phyloP scores from a whole-genome alignment of 2,329 filamentous ascomycete genomes.

The Fusarium palustre region DNA sequence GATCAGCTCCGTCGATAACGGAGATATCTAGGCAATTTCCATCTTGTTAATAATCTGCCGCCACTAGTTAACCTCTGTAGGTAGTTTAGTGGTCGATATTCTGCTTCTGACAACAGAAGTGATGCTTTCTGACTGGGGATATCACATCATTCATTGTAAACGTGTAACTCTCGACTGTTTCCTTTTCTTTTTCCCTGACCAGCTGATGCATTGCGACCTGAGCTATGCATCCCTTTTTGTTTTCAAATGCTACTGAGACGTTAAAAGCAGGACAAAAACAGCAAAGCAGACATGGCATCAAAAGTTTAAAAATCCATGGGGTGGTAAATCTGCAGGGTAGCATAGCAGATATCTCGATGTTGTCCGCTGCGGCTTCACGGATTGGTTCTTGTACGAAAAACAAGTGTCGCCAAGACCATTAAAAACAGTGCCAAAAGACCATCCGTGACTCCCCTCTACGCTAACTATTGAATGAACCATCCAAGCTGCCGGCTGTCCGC shows the following conservation, averaged over 20 bases:
- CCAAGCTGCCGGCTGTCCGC: slow-evolving; percentile 1
- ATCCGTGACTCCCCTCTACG: background rate
- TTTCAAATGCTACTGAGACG: background rate
- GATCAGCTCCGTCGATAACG: slow-evolving; percentile 11
- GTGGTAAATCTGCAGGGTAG: background rate
- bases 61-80: background rate
- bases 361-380: slow-evolving; percentile 15
- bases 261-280: slow-evolving; percentile 14
- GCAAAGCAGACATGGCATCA: slow-evolving; percentile 5
- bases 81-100: no score
- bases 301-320: background rate
- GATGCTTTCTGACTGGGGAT: background rate
- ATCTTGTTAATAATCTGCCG: background rate
- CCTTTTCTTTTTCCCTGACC: background rate
- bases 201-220: background rate
- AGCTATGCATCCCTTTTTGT: background rate
- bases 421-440: background rate
- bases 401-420: slow-evolving; percentile 23
- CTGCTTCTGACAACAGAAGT: background rate
- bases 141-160: slow-evolving; percentile 1
- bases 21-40: slow-evolving; percentile 11
- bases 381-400: slow-evolving; percentile 4
- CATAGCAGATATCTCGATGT: slow-evolving; percentile 29
- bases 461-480: background rate
- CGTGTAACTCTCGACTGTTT: background rate